Percentiles rank a stretch among this genome's conserved stretches.
phyloP scores from a whole-genome alignment of 2,329 filamentous ascomycete genomes.

The Elsinoe perseae region DNA sequence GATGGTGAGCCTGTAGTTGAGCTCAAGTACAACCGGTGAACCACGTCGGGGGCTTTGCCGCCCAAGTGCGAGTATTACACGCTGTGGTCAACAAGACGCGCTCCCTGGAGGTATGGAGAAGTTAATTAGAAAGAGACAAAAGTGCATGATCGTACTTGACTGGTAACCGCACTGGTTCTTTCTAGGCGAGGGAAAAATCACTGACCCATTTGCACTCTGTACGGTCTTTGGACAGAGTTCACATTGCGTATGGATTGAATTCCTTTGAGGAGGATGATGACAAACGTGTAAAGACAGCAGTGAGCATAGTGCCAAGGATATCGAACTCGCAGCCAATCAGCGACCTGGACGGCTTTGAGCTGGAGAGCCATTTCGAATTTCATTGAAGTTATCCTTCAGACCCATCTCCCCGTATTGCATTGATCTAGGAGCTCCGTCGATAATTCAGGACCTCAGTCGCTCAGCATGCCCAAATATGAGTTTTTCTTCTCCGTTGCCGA shows the following conservation, averaged over 20 bases:
- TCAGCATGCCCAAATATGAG: constrained; percentile 25
- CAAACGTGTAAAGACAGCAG: not conserved
- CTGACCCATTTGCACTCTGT: no score
- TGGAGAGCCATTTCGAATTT: not conserved
- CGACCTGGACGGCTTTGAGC: not conserved
- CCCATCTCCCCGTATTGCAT: no score
- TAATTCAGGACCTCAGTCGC: not conserved
- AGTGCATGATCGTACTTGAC: not conserved
- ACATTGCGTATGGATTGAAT: not conserved
- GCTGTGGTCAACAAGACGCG: not conserved
- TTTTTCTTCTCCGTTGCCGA: not conserved
- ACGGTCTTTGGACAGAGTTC: no score
- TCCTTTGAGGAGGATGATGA: not conserved
- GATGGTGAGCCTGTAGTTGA: not conserved
- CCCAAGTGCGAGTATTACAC: no score
- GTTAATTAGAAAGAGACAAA: not conserved
- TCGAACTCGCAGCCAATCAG: not conserved
- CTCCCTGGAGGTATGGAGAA: not conserved
- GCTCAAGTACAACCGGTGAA: no score
- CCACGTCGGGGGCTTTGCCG: no score
- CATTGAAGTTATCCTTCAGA: not conserved
- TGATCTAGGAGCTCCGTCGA: not conserved
- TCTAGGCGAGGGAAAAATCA: no score
- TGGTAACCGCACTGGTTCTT: no score
- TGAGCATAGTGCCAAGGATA: constrained; percentile 1